These are phyloP conservation scores for Beauveria brongniartii DNA, from an alignment of 2,329 filamentous ascomycete genomes.

Conservation along the genomic window DNA sequence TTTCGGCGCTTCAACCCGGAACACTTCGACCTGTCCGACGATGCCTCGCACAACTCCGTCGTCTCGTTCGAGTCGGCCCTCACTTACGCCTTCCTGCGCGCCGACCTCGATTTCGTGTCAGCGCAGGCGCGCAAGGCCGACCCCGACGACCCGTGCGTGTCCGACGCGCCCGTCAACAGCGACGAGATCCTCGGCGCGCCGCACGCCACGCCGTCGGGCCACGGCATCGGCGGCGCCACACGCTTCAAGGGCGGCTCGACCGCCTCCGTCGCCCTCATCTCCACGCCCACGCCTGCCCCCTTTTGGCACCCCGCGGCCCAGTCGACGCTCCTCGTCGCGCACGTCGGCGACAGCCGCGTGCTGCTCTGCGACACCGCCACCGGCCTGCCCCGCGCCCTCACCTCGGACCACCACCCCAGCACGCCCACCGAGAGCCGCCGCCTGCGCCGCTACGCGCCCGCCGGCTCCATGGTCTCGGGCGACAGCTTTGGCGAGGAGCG, in stretches of 20 bases:
- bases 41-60: conserved; percentile 24
- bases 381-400: conserved; percentile 71
- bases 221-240: conserved; percentile 61
- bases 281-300: conserved; percentile 80
- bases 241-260: conserved; percentile 94
- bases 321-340: conserved; percentile 75
- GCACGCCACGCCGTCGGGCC: conserved; percentile 44
- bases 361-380: conserved; percentile 81
- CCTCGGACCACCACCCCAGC: conserved; percentile 88
- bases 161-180: conserved; percentile 73
- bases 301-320: conserved; percentile 92
- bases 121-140: conserved; percentile 80
- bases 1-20: conserved; percentile 84
- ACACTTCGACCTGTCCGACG: conserved; percentile 49
- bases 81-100: conserved; percentile 86
- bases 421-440: conserved; percentile 75
- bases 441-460: conserved; percentile 71
- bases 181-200: conserved; percentile 70
- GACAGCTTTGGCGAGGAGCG: conserved; percentile 97
- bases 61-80: conserved; percentile 69
- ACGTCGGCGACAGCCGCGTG: conserved; percentile 89
- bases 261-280: conserved; percentile 81
- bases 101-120: conserved; percentile 88
- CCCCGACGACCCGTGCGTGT: conserved; percentile 58
- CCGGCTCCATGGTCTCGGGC: conserved; percentile 68